phyloP scores from a whole-genome alignment of 2,329 filamentous ascomycete species.

The Sporothrix pseudoabietina region DNA sequence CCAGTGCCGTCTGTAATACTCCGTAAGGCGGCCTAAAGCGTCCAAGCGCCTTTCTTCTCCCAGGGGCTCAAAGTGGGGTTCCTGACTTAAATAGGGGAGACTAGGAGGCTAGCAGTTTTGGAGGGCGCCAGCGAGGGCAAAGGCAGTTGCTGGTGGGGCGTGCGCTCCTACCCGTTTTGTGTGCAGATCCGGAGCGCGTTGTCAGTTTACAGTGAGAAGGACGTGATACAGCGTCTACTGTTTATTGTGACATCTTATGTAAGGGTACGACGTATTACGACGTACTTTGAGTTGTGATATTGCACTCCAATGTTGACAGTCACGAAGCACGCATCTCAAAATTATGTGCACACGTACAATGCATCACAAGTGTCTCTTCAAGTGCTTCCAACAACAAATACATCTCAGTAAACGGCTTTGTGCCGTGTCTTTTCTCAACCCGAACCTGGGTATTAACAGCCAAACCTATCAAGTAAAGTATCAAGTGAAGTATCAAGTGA shows the following conservation, averaged over 20 bases:
- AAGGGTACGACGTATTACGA: too few species aligned
- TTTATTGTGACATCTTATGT: background rate
- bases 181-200: too few species aligned
- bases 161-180: too few species aligned
- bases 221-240: background rate
- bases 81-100: background rate
- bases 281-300: background rate
- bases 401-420: background rate
- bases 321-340: background rate
- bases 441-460: background rate
- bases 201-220: too few species aligned
- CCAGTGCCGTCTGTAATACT: background rate
- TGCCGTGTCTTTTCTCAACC: background rate
- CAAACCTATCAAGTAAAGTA: background rate
- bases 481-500: too few species aligned
- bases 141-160: background rate
- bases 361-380: background rate
- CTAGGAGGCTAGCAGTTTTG: background rate
- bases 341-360: background rate
- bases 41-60: constrained; percentile 1
- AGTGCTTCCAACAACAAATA: background rate
- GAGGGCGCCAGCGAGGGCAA: background rate
- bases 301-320: background rate
- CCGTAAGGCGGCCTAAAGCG: constrained; percentile 15
- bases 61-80: constrained; percentile 19